These are phyloP conservation scores for Pyracantha coccinea DNA, from an alignment of 331 rosid genomes.

Conservation along the genomic window DNA sequence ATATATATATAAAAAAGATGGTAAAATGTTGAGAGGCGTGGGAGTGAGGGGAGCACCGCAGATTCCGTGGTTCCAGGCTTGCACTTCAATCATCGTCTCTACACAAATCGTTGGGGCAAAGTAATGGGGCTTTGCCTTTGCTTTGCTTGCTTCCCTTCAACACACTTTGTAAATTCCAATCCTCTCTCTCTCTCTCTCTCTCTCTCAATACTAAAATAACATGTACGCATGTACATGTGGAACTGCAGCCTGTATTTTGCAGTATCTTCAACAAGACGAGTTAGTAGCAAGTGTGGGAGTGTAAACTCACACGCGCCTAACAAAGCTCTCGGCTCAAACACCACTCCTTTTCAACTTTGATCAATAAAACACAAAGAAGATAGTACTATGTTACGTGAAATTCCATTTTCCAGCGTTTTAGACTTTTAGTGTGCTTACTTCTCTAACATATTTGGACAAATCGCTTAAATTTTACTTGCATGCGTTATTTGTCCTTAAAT, in stretches of 20 bases:
- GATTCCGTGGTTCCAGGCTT: slow-evolving; percentile 82
- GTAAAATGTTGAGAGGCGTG: slow-evolving; percentile 6
- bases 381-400: background rate
- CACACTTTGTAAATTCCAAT: slow-evolving; percentile 7
- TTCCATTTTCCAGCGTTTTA: background rate
- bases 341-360: background rate
- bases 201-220: slow-evolving; percentile 7
- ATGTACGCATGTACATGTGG: background rate
- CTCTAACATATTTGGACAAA: background rate
- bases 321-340: slow-evolving; percentile 8
- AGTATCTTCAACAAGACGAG: slow-evolving; percentile 26
- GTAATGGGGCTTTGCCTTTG: slow-evolving; percentile 29
- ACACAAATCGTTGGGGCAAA: slow-evolving; percentile 47
- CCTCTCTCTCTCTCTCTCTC: background rate
- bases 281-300: slow-evolving; percentile 2
- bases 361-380: background rate
- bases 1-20: background rate
- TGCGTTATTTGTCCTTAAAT: background rate
- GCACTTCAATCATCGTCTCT: slow-evolving; percentile 61
- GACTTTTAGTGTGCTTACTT: background rate
- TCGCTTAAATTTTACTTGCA: no score
- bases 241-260: slow-evolving; percentile 9
- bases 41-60: slow-evolving; percentile 51
- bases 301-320: slow-evolving; percentile 24
- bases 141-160: slow-evolving; percentile 16